Evolutionary conservation across 106 monocot genomes (phyloP).

Genomic region (Platanthera guangdongensis): DNA sequence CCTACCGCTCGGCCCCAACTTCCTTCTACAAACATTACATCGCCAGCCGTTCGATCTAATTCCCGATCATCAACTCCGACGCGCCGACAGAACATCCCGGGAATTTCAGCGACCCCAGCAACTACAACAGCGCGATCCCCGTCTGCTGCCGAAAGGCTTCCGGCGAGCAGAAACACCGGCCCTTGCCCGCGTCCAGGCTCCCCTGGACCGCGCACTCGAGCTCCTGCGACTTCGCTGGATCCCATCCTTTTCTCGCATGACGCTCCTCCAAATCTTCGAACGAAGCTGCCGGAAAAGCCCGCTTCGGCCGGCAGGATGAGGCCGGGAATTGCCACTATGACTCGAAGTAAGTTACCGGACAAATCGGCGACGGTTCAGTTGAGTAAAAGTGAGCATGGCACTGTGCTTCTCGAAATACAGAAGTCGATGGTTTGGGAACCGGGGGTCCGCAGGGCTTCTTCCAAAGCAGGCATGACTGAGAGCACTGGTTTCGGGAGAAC

Average conservation of each 20-base stretch:
- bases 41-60: slow-evolving; percentile 19
- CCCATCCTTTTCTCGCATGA: slow-evolving; percentile 63
- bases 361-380: slow-evolving; percentile 12
- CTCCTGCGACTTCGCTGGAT: slow-evolving; percentile 45
- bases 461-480: slow-evolving; percentile 34
- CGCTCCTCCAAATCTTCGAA: slow-evolving; percentile 79
- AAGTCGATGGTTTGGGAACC: slow-evolving; percentile 17
- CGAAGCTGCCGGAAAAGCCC: slow-evolving; percentile 71
- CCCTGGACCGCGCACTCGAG: slow-evolving; percentile 43
- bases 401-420: slow-evolving; percentile 22
- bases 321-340: slow-evolving; percentile 38
- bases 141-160: slow-evolving; percentile 36
- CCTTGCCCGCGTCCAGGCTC: slow-evolving; percentile 57
- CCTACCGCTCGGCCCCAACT: slow-evolving; percentile 11
- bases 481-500: slow-evolving; percentile 82
- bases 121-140: slow-evolving; percentile 21
- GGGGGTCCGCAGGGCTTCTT: slow-evolving; percentile 16
- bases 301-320: slow-evolving; percentile 56
- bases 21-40: slow-evolving; percentile 16
- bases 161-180: slow-evolving; percentile 25
- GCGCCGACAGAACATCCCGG: slow-evolving; percentile 25
- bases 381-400: slow-evolving; percentile 40
- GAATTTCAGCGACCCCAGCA: slow-evolving; percentile 13
- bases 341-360: slow-evolving; percentile 61
- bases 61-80: slow-evolving; percentile 67